Evolutionary conservation across 495 filamentous ascomycete species (phyloP).

Genomic region (Penicillium herquei): DNA sequence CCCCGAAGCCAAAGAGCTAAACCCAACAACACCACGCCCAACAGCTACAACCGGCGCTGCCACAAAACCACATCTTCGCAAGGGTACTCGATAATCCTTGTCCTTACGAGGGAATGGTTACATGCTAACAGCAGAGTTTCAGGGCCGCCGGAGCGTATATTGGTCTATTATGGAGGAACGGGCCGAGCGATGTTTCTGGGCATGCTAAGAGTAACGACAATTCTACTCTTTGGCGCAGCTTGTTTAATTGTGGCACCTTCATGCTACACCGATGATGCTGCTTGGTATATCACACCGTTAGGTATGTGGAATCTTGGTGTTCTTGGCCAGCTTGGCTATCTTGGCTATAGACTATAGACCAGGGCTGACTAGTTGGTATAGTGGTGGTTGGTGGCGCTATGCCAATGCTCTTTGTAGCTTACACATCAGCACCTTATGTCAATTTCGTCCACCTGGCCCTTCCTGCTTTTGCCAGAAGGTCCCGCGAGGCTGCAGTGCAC

Average conservation of each 20-base stretch:
- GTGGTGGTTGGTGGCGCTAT: constrained; percentile 58
- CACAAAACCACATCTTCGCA: constrained; percentile 25
- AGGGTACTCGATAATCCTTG: constrained; percentile 27
- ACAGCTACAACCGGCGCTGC: constrained; percentile 14
- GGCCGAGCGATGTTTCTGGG: constrained; percentile 63
- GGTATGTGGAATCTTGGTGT: constrained; percentile 33
- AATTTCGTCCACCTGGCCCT: constrained; percentile 69
- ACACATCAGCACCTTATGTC: constrained; percentile 66
- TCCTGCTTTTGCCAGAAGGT: constrained; percentile 66
- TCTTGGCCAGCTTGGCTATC: not conserved
- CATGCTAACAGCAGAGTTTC: constrained; percentile 4
- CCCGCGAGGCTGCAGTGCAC: constrained; percentile 61
- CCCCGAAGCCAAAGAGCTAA: constrained; percentile 22
- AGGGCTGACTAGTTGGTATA: constrained; percentile 22
- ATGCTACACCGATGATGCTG: constrained; percentile 50
- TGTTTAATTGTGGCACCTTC: constrained; percentile 58
- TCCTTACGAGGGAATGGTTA: not conserved
- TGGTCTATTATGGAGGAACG: constrained; percentile 73
- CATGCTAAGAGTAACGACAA: constrained; percentile 64
- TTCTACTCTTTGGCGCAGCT: constrained; percentile 68
- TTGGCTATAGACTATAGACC: not conserved
- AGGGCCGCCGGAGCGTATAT: constrained; percentile 55
- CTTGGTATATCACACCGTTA: constrained; percentile 42
- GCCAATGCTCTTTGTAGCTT: constrained; percentile 65
- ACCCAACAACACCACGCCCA: constrained; percentile 7